Evolutionary conservation across 116 monocot species (phyloP).

Genomic region (Dioscorea cayenensis): DNA sequence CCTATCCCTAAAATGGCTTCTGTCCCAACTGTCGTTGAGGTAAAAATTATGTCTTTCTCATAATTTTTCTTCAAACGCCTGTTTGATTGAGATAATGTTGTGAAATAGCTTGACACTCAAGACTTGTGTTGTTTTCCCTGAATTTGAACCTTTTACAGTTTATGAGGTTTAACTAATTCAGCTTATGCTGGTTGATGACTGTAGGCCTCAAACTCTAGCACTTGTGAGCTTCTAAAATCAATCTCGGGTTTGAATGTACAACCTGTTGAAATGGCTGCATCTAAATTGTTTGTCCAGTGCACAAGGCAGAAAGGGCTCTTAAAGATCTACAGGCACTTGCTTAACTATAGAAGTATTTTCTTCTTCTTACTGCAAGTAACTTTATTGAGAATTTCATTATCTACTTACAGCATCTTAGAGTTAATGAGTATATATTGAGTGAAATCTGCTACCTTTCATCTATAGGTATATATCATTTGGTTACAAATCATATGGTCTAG

Average conservation of each 20-base stretch:
- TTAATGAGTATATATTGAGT: no score
- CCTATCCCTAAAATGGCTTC: conserved; percentile 66
- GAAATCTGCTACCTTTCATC: no score
- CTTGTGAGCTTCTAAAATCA: conserved; percentile 89
- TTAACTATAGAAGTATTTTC: conserved; percentile 85
- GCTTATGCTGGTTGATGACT: conserved; percentile 10
- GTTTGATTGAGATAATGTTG: no score
- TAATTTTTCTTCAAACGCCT: no score
- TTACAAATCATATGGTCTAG: no score
- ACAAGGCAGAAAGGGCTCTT: conserved; percentile 90
- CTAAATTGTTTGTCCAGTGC: conserved; percentile 97
- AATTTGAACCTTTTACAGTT: no score
- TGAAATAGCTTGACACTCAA: no score
- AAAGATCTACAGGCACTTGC: conserved; percentile 90
- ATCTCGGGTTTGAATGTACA: conserved; percentile 88
- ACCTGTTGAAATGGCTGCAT: conserved; percentile 86
- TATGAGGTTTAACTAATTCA: no score
- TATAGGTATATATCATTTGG: no score
- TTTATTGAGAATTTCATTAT: not conserved
- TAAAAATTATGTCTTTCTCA: conserved; percentile 11
- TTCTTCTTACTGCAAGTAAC: not conserved
- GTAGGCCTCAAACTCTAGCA: conserved; percentile 81
- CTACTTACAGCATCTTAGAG: no score
- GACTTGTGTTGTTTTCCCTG: no score
- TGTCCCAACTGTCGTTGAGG: conserved; percentile 90